A percentile compares a stretch with the other conserved stretches of the same genome.
Conservation (phyloP, 2,329 filamentous ascomycete species). For the Xylaria arbuscula region DNA sequence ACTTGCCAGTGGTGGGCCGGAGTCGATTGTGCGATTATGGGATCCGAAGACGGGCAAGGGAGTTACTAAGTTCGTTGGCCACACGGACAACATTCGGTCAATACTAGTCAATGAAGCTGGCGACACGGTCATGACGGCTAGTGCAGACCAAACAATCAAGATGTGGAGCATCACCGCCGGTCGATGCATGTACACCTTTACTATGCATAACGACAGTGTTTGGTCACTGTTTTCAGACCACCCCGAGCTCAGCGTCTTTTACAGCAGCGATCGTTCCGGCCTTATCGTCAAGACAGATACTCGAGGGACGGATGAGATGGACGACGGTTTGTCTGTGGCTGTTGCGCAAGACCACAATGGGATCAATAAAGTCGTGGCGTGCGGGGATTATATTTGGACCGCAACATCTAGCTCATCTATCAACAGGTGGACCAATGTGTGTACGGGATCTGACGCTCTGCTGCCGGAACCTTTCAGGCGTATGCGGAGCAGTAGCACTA, state of each 20-base stretch:
- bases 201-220: conserved; percentile 98
- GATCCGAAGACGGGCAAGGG: conserved; percentile 88
- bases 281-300: conserved; percentile 97
- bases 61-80: conserved; percentile 95
- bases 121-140: conserved; percentile 92
- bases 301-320: conserved; percentile 75
- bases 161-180: conserved; percentile 97
- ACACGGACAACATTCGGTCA: conserved; percentile 92
- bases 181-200: conserved; percentile 96
- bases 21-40: conserved; percentile 92
- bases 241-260: conserved; percentile 87
- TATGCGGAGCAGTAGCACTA: conserved; percentile 55
- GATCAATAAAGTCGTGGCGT: conserved; percentile 74
- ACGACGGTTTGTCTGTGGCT: conserved; percentile 91
- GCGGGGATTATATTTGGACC: conserved; percentile 86
- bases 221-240: conserved; percentile 95
- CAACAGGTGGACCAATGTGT: conserved; percentile 89
- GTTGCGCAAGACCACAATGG: conserved; percentile 91
- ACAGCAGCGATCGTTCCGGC: conserved; percentile 92
- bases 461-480: conserved; percentile 66
- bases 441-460: conserved; percentile 78
- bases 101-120: conserved; percentile 90
- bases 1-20: conserved; percentile 91
- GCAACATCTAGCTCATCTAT: conserved; percentile 91
- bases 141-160: conserved; percentile 96